Percentiles rank a stretch among this genome's conserved stretches.
These are phyloP conservation scores for Aspergillus ostianus DNA, from an alignment of 495 filamentous ascomycete species.

Conservation along the genomic window DNA sequence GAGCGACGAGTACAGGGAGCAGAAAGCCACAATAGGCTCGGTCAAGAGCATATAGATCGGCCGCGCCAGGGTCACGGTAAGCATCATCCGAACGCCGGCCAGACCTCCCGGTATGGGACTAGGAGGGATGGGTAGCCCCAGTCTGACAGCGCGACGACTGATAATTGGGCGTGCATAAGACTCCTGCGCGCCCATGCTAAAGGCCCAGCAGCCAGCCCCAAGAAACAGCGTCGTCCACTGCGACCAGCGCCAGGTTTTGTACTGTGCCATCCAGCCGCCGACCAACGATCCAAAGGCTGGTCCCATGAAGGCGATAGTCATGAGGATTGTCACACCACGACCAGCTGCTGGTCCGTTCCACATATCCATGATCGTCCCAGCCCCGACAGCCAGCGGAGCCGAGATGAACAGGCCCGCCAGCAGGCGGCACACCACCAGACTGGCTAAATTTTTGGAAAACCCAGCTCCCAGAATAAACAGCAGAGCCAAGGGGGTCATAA, in stretches of 20 bases:
- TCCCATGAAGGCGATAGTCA: conserved; percentile 39
- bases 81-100: conserved; percentile 44
- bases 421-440: conserved; percentile 56
- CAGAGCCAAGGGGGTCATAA: conserved; percentile 48
- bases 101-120: conserved; percentile 25
- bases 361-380: conserved; percentile 47
- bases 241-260: conserved; percentile 63
- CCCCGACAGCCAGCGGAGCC: conserved; percentile 40
- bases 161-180: conserved; percentile 65
- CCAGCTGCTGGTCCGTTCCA: conserved; percentile 23
- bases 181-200: conserved; percentile 50
- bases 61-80: conserved; percentile 56
- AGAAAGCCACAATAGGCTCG: conserved; percentile 63
- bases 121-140: conserved; percentile 36
- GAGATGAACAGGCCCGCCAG: conserved; percentile 55
- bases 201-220: conserved; percentile 27
- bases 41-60: conserved; percentile 62
- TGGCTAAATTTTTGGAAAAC: conserved; percentile 54
- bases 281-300: conserved; percentile 49
- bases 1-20: conserved; percentile 61
- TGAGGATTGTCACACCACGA: conserved; percentile 35
- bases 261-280: conserved; percentile 58
- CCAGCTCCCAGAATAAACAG: conserved; percentile 65
- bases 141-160: conserved; percentile 44
- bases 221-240: conserved; percentile 52